Percentiles rank a stretch among this genome's conserved stretches.
Evolutionary conservation across 495 filamentous ascomycete species (phyloP).

Genomic region (Tuber aestivum): DNA sequence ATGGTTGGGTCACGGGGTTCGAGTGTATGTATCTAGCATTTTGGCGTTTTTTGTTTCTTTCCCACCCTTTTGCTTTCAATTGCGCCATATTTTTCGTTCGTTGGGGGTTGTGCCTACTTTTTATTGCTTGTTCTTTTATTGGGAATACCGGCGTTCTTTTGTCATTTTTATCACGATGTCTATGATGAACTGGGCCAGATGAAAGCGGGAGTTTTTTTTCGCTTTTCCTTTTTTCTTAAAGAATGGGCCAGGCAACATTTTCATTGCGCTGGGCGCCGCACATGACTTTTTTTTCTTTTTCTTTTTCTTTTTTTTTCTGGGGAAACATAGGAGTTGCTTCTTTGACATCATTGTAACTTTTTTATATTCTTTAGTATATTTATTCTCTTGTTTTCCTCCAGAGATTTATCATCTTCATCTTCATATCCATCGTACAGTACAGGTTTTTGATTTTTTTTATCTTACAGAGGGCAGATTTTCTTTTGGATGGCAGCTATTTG

Average conservation of each 20-base stretch:
- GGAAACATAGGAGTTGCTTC: background rate
- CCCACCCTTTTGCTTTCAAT: constrained; percentile 13
- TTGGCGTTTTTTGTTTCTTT: constrained; percentile 31
- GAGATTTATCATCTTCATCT: background rate
- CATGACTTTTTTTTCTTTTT: background rate
- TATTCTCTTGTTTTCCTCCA: constrained; percentile 2
- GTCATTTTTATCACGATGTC: constrained; percentile 19
- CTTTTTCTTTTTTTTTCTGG: background rate
- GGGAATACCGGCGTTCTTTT: constrained; percentile 16
- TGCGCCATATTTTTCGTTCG: constrained; percentile 11
- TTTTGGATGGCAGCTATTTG: background rate
- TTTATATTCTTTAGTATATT: constrained; percentile 8
- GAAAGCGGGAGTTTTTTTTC: constrained; percentile 16
- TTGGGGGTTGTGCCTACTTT: constrained; percentile 26
- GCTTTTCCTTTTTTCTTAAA: constrained; percentile 26
- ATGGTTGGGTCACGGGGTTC: constrained; percentile 19
- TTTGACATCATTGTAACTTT: background rate
- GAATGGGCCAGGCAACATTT: constrained; percentile 6
- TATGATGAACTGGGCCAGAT: constrained; percentile 3
- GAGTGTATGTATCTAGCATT: constrained; percentile 34
- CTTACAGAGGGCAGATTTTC: background rate
- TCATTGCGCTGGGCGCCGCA: constrained; percentile 1
- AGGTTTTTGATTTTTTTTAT: background rate
- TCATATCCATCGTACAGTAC: background rate
- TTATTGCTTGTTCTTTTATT: constrained; percentile 21